phyloP scores from a whole-genome alignment of 768 basidiomycete species.

The Cystofilobasidium capitatum region DNA sequence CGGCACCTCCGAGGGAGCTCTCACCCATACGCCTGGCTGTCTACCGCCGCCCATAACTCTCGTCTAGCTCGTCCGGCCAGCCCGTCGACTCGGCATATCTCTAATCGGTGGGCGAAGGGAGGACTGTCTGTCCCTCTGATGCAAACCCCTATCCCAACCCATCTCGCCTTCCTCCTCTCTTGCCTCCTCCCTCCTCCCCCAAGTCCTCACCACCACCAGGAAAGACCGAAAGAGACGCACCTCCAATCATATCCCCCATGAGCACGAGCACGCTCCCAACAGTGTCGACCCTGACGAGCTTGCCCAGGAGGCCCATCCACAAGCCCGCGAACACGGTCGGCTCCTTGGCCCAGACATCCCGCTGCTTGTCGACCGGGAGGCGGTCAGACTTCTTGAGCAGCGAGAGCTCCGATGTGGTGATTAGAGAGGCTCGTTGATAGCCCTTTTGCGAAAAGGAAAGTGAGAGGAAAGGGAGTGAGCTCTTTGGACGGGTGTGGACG shows the following conservation, averaged over 20 bases:
- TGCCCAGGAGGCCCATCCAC: conserved; percentile 81
- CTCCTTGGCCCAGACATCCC: conserved; percentile 66
- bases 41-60: neutral
- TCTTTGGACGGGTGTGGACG: neutral
- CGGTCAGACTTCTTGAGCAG: conserved; percentile 85
- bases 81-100: neutral
- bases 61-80: neutral
- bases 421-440: conserved; percentile 84
- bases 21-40: neutral
- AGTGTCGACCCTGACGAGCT: conserved; percentile 71
- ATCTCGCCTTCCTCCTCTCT: neutral
- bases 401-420: conserved; percentile 74
- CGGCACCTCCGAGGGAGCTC: neutral
- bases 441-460: conserved; percentile 49
- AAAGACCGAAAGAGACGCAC: conserved; percentile 42
- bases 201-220: neutral
- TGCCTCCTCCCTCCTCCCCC: neutral
- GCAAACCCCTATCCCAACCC: neutral
- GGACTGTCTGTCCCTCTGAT: too few relatives aligned
- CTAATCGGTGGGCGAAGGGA: neutral
- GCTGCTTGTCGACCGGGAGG: conserved; percentile 57
- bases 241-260: conserved; percentile 77
- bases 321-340: conserved; percentile 72
- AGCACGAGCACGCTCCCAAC: conserved; percentile 77
- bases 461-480: neutral